phyloP scores from a whole-genome alignment of 257 asterid genomes.

The Plectranthus barbatus region DNA sequence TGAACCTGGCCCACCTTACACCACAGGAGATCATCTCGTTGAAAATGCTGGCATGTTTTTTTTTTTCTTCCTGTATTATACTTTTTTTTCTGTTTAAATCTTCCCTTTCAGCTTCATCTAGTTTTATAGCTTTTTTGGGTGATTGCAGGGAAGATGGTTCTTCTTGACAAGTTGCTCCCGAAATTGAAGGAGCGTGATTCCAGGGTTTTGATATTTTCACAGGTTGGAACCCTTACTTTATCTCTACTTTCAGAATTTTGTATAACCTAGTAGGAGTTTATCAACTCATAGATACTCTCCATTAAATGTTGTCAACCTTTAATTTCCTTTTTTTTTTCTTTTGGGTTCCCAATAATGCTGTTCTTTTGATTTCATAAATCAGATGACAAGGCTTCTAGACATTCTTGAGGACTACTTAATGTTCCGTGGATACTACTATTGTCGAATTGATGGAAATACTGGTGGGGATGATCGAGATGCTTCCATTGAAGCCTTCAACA shows the following conservation, averaged over 20 bases:
- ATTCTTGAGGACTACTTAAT: conserved; percentile 94
- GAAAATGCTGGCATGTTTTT: conserved; percentile 79
- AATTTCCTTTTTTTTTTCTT: not conserved
- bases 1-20: conserved; percentile 98
- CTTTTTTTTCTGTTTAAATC: no score
- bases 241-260: not conserved
- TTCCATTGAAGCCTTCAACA: conserved; percentile 83
- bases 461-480: conserved; percentile 99
- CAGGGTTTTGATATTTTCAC: conserved; percentile 93
- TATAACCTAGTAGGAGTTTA: not conserved
- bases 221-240: conserved; percentile 37
- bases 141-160: conserved; percentile 93
- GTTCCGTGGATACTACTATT: conserved; percentile 78
- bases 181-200: conserved; percentile 97
- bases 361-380: conserved; percentile 18
- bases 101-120: not conserved
- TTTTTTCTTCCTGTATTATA: not conserved
- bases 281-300: not conserved
- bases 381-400: conserved; percentile 98
- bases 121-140: not conserved
- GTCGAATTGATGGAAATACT: conserved; percentile 97
- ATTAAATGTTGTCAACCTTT: not conserved
- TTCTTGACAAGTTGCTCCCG: conserved; percentile 93
- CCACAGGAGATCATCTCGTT: conserved; percentile 85
- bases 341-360: not conserved